Percentiles rank a stretch among this genome's conserved stretches.
Conservation (phyloP, 768 basidiomycete species). For the Rhodosporidiobolus sp. region DNA sequence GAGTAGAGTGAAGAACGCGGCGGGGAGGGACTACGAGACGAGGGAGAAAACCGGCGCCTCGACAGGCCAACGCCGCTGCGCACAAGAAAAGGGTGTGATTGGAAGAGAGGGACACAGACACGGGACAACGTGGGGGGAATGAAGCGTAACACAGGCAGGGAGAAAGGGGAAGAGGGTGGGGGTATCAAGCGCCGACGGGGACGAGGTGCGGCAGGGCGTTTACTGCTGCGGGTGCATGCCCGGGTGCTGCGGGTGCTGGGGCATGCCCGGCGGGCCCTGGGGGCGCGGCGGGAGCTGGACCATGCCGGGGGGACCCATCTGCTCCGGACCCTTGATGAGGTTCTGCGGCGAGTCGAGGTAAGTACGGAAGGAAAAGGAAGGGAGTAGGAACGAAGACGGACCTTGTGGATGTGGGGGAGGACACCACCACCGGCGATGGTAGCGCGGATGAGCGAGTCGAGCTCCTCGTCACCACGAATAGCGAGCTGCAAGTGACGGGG, state of each 20-base stretch:
- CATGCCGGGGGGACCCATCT: constrained; percentile 20
- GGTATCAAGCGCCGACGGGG: too few species aligned
- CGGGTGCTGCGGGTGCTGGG: constrained; percentile 12
- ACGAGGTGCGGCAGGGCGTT: neutral
- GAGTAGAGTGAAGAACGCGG: too few species aligned
- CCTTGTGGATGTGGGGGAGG: constrained; percentile 45
- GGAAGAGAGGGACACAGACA: too few species aligned
- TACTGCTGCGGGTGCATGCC: constrained; percentile 4
- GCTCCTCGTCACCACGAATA: constrained; percentile 94
- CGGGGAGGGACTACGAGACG: too few species aligned
- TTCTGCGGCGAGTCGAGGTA: constrained; percentile 5
- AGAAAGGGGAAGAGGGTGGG: too few species aligned
- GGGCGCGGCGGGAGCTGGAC: constrained; percentile 2
- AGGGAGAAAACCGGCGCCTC: too few species aligned
- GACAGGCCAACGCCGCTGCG: too few species aligned
- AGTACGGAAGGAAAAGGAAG: neutral
- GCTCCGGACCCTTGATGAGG: constrained; percentile 35
- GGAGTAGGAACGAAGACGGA: neutral
- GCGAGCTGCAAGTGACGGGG: constrained; percentile 93
- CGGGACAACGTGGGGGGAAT: too few species aligned
- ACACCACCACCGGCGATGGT: constrained; percentile 70
- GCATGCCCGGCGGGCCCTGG: constrained; percentile 14
- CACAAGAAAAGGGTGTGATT: too few species aligned
- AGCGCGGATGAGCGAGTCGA: constrained; percentile 89
- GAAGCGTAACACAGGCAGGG: too few species aligned